Evolutionary conservation across 768 basidiomycete species (phyloP).

Genomic region (Boletus rubescentipes): DNA sequence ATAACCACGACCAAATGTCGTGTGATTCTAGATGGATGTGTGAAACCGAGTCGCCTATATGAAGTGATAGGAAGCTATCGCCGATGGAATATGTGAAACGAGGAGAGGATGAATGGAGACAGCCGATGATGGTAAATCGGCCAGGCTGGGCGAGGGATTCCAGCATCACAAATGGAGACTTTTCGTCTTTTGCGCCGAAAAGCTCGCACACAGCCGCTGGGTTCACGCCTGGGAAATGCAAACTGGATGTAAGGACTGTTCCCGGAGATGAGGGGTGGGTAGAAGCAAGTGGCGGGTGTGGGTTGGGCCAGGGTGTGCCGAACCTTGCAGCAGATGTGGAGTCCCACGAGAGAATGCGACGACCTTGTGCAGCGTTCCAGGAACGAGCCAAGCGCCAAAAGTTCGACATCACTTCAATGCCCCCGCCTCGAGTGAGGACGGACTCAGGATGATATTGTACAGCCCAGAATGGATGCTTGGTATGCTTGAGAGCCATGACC

Average conservation of each 20-base stretch:
- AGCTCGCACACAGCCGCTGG: slow-evolving; percentile 56
- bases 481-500: slow-evolving; percentile 74
- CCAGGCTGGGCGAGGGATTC: slow-evolving; percentile 80
- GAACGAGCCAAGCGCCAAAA: slow-evolving; percentile 68
- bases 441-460: slow-evolving; percentile 93
- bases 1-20: slow-evolving; percentile 75
- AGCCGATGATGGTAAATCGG: slow-evolving; percentile 69
- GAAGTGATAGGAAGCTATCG: slow-evolving; percentile 48
- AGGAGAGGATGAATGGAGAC: slow-evolving; percentile 50
- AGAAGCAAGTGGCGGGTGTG: slow-evolving; percentile 23
- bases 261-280: slow-evolving; percentile 22
- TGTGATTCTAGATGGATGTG: slow-evolving; percentile 45
- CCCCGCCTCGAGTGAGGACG: slow-evolving; percentile 67
- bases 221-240: slow-evolving; percentile 45
- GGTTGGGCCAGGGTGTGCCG: slow-evolving; percentile 60
- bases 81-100: slow-evolving; percentile 59
- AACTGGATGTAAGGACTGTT: slow-evolving; percentile 36
- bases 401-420: slow-evolving; percentile 64
- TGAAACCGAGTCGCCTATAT: slow-evolving; percentile 33
- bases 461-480: slow-evolving; percentile 71
- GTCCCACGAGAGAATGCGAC: slow-evolving; percentile 45
- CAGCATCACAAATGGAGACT: slow-evolving; percentile 63
- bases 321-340: slow-evolving; percentile 35
- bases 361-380: slow-evolving; percentile 48
- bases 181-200: slow-evolving; percentile 57